These are phyloP conservation scores for Scheffersomyces illinoinensis DNA, from an alignment of 1,139 yeast genomes.

Conservation along the genomic window DNA sequence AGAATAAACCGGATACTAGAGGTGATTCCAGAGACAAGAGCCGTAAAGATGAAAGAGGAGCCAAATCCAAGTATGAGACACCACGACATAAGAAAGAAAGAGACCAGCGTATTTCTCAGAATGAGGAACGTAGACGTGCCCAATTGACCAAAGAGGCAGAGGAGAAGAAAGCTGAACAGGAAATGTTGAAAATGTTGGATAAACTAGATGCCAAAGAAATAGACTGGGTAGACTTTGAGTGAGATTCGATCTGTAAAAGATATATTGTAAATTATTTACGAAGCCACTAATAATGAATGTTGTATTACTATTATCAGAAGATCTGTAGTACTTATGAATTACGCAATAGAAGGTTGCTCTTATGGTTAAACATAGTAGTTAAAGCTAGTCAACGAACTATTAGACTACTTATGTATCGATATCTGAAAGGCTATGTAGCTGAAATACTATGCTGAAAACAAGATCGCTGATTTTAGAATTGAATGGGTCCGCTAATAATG, in stretches of 20 bases:
- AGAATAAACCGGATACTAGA: background rate
- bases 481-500: too few species aligned
- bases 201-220: constrained; percentile 15
- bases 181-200: constrained; percentile 14
- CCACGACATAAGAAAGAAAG: constrained; percentile 14
- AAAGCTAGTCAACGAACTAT: too few species aligned
- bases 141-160: constrained; percentile 6
- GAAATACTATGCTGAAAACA: too few species aligned
- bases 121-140: background rate
- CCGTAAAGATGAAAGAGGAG: background rate
- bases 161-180: constrained; percentile 15
- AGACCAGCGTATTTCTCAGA: constrained; percentile 4
- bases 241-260: constrained; percentile 1
- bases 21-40: background rate
- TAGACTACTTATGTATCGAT: too few species aligned
- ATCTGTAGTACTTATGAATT: too few species aligned
- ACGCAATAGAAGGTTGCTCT: too few species aligned
- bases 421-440: too few species aligned
- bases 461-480: too few species aligned
- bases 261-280: background rate
- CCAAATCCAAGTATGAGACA: constrained; percentile 10
- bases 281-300: background rate
- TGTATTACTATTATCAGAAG: background rate
- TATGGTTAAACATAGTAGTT: too few species aligned
- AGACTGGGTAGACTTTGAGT: constrained; percentile 18